A percentile compares a stretch with the other conserved stretches of the same genome.
These are phyloP conservation scores for Boletus sp. DNA, from an alignment of 768 basidiomycete genomes.

Conservation along the genomic window DNA sequence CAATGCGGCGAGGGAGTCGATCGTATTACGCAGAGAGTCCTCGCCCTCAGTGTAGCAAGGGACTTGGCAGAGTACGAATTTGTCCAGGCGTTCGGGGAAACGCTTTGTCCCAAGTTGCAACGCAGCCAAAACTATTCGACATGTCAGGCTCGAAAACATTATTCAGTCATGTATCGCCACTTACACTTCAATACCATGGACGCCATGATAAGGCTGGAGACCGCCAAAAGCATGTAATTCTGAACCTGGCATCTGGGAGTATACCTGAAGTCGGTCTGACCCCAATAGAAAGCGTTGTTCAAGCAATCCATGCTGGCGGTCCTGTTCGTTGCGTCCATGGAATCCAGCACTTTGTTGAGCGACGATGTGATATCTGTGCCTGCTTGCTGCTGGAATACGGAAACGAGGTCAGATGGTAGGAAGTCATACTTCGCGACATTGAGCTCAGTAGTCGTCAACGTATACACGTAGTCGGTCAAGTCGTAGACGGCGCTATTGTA, in stretches of 20 bases:
- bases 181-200: slow-evolving; percentile 60
- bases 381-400: slow-evolving; percentile 53
- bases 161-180: slow-evolving; percentile 21
- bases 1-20: slow-evolving; percentile 61
- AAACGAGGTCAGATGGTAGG: slow-evolving; percentile 46
- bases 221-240: slow-evolving; percentile 54
- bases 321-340: slow-evolving; percentile 38
- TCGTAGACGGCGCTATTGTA: slow-evolving; percentile 60
- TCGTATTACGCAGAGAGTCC: slow-evolving; percentile 63
- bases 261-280: slow-evolving; percentile 56
- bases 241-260: slow-evolving; percentile 56
- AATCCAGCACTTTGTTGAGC: slow-evolving; percentile 44
- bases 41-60: slow-evolving; percentile 74
- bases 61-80: slow-evolving; percentile 66
- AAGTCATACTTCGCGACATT: slow-evolving; percentile 47
- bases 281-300: slow-evolving; percentile 57
- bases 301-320: slow-evolving; percentile 49
- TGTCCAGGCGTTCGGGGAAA: slow-evolving; percentile 62
- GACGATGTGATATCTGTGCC: slow-evolving; percentile 58
- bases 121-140: slow-evolving; percentile 54
- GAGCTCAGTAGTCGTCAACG: slow-evolving; percentile 42
- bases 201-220: slow-evolving; percentile 51
- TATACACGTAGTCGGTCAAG: slow-evolving; percentile 65
- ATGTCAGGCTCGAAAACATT: slow-evolving; percentile 8
- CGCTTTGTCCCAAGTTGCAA: slow-evolving; percentile 59